Evolutionary conservation across 1,284 basidiomycete genomes (phyloP).

Genomic region (Ceratobasidium sp.): DNA sequence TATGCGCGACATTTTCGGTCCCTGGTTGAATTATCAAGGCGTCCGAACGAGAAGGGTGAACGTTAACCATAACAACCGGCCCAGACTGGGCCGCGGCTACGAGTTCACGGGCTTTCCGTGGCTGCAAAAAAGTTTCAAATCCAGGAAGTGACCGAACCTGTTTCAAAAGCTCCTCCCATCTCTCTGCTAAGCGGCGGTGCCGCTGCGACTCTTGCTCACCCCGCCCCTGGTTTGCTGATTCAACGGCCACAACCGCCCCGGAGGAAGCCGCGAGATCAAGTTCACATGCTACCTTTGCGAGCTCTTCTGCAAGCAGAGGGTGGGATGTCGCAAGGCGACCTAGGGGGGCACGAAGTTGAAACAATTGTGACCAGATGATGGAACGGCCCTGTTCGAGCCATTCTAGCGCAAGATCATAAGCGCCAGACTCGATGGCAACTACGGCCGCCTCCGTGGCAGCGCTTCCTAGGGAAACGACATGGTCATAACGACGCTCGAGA

Average conservation of each 20-base stretch:
- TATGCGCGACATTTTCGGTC: not conserved
- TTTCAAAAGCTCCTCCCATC: not conserved
- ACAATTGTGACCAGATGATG: not conserved
- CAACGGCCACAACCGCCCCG: not conserved
- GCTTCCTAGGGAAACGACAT: not conserved
- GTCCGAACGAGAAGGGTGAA: not conserved
- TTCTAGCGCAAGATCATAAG: not conserved
- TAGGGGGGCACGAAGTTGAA: not conserved
- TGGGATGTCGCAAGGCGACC: not conserved
- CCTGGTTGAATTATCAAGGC: not conserved
- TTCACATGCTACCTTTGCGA: not conserved
- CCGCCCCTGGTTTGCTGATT: not conserved
- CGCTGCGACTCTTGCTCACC: not conserved
- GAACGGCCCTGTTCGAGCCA: not conserved
- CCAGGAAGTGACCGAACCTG: not conserved
- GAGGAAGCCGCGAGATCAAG: not conserved
- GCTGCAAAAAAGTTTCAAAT: not conserved
- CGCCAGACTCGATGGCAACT: constrained; percentile 2
- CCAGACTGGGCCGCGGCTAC: not conserved
- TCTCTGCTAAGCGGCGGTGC: not conserved
- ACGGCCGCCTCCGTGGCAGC: constrained; percentile 27
- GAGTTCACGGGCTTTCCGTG: not conserved
- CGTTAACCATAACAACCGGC: constrained; percentile 1
- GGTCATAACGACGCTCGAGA: not conserved
- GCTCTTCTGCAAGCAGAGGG: not conserved